phyloP scores from a whole-genome alignment of 345 rosid genomes.

The Limnanthes douglasii region DNA sequence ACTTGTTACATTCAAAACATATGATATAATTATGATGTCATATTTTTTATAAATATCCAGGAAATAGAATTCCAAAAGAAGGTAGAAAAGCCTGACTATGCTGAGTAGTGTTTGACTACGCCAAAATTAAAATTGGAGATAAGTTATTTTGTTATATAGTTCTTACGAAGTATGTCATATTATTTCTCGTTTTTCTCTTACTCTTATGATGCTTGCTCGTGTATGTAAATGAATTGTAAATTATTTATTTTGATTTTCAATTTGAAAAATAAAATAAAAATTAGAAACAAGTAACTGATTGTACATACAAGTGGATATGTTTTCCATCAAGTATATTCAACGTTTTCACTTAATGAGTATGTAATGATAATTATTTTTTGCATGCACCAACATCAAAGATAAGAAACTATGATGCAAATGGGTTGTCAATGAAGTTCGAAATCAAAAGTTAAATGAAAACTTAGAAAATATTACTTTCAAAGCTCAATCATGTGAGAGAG shows the following conservation, averaged over 20 bases:
- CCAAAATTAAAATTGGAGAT: slow-evolving; percentile 83
- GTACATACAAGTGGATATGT: too few relatives aligned
- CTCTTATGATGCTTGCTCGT: too few relatives aligned
- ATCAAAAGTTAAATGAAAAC: slow-evolving; percentile 42
- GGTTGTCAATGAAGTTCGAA: slow-evolving; percentile 38
- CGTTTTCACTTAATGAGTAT: too few relatives aligned
- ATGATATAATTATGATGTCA: not conserved
- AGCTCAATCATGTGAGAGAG: slow-evolving; percentile 64
- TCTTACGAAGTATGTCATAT: too few relatives aligned
- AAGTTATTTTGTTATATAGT: too few relatives aligned
- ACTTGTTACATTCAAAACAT: not conserved
- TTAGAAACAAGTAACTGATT: too few relatives aligned
- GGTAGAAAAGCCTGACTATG: slow-evolving; percentile 47
- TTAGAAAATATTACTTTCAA: slow-evolving; percentile 51
- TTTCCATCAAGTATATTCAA: too few relatives aligned
- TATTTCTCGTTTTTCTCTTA: too few relatives aligned
- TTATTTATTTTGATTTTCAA: too few relatives aligned
- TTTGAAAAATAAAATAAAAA: too few relatives aligned
- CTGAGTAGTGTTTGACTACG: slow-evolving; percentile 71
- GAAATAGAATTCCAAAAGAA: slow-evolving; percentile 71
- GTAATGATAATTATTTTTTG: slow-evolving; percentile 15
- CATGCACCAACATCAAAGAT: slow-evolving; percentile 90
- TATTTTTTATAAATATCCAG: too few relatives aligned
- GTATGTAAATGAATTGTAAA: too few relatives aligned
- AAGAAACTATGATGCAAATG: slow-evolving; percentile 55